Evolutionary conservation across 2,329 filamentous ascomycete genomes (phyloP).

Genomic region (Zymoseptoria tritici): DNA sequence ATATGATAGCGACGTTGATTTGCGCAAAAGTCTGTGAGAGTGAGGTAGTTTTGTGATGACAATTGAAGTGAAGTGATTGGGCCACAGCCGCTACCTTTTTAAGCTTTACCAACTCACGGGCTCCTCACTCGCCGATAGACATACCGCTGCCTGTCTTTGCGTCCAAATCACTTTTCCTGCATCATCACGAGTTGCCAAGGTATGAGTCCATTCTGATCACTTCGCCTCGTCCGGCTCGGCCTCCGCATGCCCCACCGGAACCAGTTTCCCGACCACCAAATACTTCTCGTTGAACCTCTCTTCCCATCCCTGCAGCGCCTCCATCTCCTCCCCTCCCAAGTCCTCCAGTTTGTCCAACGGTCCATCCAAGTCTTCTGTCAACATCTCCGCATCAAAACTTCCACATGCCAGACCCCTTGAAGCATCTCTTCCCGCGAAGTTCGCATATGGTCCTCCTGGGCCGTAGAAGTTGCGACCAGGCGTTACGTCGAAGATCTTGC

Average conservation of each 20-base stretch:
- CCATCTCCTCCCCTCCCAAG: constrained; percentile 66
- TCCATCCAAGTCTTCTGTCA: constrained; percentile 81
- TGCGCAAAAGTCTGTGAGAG: not conserved
- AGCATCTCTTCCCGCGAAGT: constrained; percentile 91
- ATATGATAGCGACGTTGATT: not conserved
- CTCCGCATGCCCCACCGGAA: constrained; percentile 54
- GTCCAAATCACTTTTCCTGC: not conserved
- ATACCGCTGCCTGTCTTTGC: not conserved
- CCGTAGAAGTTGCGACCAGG: constrained; percentile 90
- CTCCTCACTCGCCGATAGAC: not conserved
- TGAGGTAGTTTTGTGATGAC: not conserved
- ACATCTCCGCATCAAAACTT: constrained; percentile 91
- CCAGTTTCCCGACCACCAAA: constrained; percentile 80
- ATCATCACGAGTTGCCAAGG: not conserved
- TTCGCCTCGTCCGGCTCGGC: constrained; percentile 33
- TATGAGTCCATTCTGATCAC: not conserved
- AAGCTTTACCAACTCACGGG: not conserved
- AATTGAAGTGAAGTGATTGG: not conserved
- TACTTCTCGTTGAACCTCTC: constrained; percentile 92
- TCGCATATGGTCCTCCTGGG: constrained; percentile 87
- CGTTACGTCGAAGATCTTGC: constrained; percentile 84
- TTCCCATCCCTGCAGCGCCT: constrained; percentile 84
- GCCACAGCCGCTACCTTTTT: not conserved
- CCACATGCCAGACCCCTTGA: constrained; percentile 79
- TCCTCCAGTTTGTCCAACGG: constrained; percentile 71